These are phyloP conservation scores for Xylaria sp. DNA, from an alignment of 2,329 filamentous ascomycete genomes.

Conservation along the genomic window DNA sequence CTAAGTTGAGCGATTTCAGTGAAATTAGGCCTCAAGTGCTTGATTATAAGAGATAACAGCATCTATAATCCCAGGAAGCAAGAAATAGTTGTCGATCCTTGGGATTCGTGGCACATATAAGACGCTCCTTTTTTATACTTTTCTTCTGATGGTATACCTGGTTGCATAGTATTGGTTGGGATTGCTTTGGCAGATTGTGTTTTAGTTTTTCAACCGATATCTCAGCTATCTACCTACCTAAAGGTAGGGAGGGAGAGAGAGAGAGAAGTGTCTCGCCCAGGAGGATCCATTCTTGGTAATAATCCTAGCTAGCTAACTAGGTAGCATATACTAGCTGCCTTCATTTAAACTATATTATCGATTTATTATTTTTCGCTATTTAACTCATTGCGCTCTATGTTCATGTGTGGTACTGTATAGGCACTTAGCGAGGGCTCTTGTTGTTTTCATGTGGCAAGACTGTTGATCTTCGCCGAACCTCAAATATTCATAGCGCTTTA, in stretches of 20 bases:
- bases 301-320: not conserved
- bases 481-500: not conserved
- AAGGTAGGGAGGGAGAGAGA: not conserved
- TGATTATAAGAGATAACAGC: not conserved
- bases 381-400: not conserved
- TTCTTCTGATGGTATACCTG: constrained; percentile 1
- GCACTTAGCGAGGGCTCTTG: not conserved
- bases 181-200: constrained; percentile 25
- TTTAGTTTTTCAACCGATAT: not conserved
- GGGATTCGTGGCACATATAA: not conserved
- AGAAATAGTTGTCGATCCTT: not conserved
- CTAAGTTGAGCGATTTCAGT: not conserved
- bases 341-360: not conserved
- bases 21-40: not conserved
- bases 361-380: not conserved
- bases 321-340: not conserved
- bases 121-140: constrained; percentile 21
- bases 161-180: constrained; percentile 28
- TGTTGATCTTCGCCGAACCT: not conserved
- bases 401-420: not conserved
- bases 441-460: not conserved
- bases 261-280: not conserved
- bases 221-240: not conserved
- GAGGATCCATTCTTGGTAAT: constrained; percentile 8
- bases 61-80: not conserved